phyloP scores from a whole-genome alignment of 139 green algal species.

The Chlamydomonas urium region DNA sequence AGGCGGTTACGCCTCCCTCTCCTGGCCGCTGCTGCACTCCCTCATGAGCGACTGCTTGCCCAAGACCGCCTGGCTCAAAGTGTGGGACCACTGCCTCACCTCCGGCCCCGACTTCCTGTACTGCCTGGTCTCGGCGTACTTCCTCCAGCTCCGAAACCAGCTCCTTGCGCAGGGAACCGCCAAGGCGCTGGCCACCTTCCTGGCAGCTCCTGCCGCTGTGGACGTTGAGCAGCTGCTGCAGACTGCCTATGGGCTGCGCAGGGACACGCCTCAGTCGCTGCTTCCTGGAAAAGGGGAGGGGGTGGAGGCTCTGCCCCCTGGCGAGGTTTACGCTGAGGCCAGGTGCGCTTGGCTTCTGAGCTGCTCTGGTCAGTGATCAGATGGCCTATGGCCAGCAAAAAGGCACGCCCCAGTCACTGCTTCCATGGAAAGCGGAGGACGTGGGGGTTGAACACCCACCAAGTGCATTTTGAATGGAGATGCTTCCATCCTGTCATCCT shows the following conservation, averaged over 20 bases:
- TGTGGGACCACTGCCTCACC: conserved; percentile 57
- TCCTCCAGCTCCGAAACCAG: conserved; percentile 23
- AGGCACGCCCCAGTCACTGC: too few species aligned
- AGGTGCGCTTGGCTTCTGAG: background rate
- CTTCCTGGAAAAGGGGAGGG: background rate
- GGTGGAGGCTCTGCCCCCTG: background rate
- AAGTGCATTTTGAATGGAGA: background rate
- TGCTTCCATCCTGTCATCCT: background rate
- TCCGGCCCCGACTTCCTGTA: conserved; percentile 48
- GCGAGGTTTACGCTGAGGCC: too few species aligned
- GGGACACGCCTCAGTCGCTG: background rate
- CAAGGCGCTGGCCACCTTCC: conserved; percentile 27
- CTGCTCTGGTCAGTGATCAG: background rate
- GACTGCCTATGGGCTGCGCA: conserved; percentile 16
- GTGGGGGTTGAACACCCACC: too few species aligned
- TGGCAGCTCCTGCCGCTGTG: conserved; percentile 29
- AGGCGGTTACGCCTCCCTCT: background rate
- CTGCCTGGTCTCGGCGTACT: conserved; percentile 44
- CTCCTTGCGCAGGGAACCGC: conserved; percentile 31
- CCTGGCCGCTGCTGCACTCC: background rate
- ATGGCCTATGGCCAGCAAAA: background rate
- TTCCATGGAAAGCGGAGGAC: too few species aligned
- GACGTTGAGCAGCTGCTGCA: conserved; percentile 25
- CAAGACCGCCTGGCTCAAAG: conserved; percentile 7
- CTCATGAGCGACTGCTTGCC: conserved; percentile 4